phyloP scores from a whole-genome alignment of 805 yeast genomes.

The Suhomyces kilbournensis region DNA sequence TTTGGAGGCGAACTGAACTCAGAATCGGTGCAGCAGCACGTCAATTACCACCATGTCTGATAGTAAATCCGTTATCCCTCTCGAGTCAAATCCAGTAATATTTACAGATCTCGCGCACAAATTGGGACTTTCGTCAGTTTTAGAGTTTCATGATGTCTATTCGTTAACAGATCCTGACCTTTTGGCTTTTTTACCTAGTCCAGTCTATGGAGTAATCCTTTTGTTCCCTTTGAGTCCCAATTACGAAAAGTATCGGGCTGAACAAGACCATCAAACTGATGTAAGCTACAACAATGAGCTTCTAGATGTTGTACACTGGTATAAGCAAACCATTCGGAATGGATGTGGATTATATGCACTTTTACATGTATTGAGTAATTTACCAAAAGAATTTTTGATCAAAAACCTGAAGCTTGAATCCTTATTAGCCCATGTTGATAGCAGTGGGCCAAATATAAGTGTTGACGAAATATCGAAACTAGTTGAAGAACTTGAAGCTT shows the following conservation, averaged over 20 bases:
- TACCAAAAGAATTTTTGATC: conserved; percentile 45
- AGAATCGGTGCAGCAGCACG: neutral
- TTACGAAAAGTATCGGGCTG: conserved; percentile 51
- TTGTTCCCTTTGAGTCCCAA: conserved; percentile 73
- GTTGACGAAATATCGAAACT: conserved; percentile 37
- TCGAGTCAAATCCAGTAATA: conserved; percentile 87
- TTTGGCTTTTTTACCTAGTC: conserved; percentile 76
- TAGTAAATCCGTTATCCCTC: conserved; percentile 60
- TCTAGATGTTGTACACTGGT: conserved; percentile 57
- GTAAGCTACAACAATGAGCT: conserved; percentile 22
- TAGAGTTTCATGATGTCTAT: conserved; percentile 75
- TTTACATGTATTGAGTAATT: conserved; percentile 54
- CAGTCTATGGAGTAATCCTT: conserved; percentile 69
- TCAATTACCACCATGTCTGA: conserved; percentile 4
- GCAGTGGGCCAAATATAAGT: conserved; percentile 13
- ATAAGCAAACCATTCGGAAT: conserved; percentile 77
- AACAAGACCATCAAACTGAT: conserved; percentile 31
- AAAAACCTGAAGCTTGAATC: conserved; percentile 31
- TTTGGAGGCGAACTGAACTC: neutral
- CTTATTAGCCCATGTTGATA: conserved; percentile 17
- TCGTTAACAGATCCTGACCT: conserved; percentile 84
- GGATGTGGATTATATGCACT: conserved; percentile 93
- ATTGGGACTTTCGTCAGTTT: conserved; percentile 61
- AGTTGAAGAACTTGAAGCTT: conserved; percentile 46
- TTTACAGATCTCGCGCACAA: conserved; percentile 66